Evolutionary conservation across 2,329 filamentous ascomycete genomes (phyloP).

Genomic region (Neurospora sp.): DNA sequence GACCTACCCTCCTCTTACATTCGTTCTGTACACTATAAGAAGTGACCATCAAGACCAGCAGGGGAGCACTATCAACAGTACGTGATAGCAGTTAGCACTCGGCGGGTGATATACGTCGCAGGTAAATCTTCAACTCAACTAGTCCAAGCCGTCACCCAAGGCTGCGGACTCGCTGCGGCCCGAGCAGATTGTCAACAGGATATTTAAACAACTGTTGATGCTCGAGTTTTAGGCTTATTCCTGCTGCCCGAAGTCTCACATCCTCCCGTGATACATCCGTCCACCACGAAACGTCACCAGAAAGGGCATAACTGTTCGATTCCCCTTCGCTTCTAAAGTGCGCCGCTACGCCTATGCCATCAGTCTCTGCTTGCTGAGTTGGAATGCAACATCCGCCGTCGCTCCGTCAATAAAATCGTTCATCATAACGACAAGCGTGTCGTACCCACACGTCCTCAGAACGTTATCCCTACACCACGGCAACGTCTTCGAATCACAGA

Average conservation of each 20-base stretch:
- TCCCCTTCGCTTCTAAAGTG: neutral
- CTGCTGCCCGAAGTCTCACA: neutral
- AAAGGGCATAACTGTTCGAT: neutral
- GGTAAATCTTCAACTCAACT: neutral
- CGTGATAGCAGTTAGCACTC: neutral
- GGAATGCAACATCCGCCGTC: slow-evolving; percentile 34
- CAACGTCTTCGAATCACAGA: slow-evolving; percentile 37
- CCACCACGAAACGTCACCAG: neutral
- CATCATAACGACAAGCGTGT: slow-evolving; percentile 34
- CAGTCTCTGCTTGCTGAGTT: slow-evolving; percentile 29
- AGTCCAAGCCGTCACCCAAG: neutral
- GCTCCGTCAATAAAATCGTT: slow-evolving; percentile 43
- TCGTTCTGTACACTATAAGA: neutral
- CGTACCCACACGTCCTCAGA: slow-evolving; percentile 24
- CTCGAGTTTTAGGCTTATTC: neutral
- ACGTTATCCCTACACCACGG: slow-evolving; percentile 35
- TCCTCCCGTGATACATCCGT: neutral
- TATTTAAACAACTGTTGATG: neutral
- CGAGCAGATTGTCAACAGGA: neutral
- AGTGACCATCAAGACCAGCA: neutral
- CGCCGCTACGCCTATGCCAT: neutral
- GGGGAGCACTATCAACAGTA: neutral
- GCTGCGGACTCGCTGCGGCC: neutral
- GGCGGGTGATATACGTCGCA: neutral
- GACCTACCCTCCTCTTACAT: neutral